Percentiles rank a stretch among this genome's conserved stretches.
phyloP scores from a whole-genome alignment of 345 rosid genomes.

The Mangifera indica region DNA sequence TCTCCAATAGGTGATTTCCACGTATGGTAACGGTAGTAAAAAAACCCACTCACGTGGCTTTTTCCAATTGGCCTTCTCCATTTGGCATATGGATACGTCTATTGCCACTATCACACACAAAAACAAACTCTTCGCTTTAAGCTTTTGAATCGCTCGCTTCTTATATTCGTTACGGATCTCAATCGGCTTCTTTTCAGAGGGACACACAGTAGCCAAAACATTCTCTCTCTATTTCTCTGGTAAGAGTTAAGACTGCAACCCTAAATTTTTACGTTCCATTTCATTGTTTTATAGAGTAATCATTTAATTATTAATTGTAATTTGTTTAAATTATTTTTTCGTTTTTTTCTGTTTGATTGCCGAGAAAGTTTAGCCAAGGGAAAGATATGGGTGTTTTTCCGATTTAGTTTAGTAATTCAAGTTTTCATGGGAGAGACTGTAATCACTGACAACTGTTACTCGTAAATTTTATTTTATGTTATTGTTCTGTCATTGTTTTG shows the following conservation, averaged over 20 bases:
- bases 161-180: constrained; percentile 12
- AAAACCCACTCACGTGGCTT: constrained; percentile 15
- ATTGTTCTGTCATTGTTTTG: neutral
- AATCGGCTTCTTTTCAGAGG: neutral
- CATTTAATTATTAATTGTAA: neutral
- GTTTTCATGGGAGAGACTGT: neutral
- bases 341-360: neutral
- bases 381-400: neutral
- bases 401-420: neutral
- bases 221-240: neutral
- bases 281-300: neutral
- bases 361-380: neutral
- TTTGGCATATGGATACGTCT: neutral
- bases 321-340: neutral
- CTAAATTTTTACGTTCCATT: neutral
- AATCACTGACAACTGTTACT: neutral
- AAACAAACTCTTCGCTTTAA: neutral
- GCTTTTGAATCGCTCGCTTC: constrained; percentile 34
- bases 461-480: neutral
- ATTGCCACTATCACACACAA: neutral
- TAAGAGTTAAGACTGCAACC: neutral
- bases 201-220: neutral
- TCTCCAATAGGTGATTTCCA: no score
- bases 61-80: neutral
- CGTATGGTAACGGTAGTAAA: neutral